Evolutionary conservation across 495 filamentous ascomycete species (phyloP).

Genomic region (Podospora sp.): DNA sequence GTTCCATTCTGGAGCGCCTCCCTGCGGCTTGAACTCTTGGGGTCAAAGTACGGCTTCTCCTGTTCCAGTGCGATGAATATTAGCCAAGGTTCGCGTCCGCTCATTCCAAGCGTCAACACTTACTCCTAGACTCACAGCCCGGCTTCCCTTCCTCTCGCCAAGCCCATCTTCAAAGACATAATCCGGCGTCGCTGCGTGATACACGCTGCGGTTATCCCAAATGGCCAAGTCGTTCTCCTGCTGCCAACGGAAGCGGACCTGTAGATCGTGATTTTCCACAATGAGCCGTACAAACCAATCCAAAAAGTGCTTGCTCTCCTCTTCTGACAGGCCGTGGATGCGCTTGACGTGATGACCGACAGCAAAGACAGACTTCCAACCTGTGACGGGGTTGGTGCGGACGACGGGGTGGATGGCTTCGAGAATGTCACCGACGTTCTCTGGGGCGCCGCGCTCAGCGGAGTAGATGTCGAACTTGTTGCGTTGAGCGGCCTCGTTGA

Average conservation of each 20-base stretch:
- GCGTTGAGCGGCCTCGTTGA: slow-evolving; percentile 58
- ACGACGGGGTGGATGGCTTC: slow-evolving; percentile 70
- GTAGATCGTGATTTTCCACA: slow-evolving; percentile 77
- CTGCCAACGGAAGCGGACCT: slow-evolving; percentile 70
- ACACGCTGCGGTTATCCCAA: slow-evolving; percentile 76
- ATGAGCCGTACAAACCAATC: slow-evolving; percentile 65
- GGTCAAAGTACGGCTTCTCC: slow-evolving; percentile 71
- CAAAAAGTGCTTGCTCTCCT: slow-evolving; percentile 65
- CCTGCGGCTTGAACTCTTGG: slow-evolving; percentile 58
- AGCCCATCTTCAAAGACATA: slow-evolving; percentile 56
- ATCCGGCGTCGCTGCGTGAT: slow-evolving; percentile 73
- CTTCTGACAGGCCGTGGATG: slow-evolving; percentile 68
- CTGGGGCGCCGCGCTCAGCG: slow-evolving; percentile 62
- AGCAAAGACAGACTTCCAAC: slow-evolving; percentile 74
- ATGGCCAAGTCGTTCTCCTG: slow-evolving; percentile 68
- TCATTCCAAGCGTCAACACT: not conserved
- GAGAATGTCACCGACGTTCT: slow-evolving; percentile 66
- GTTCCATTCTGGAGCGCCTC: slow-evolving; percentile 60
- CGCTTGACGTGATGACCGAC: slow-evolving; percentile 62
- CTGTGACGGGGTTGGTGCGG: slow-evolving; percentile 81
- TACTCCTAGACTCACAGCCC: slow-evolving; percentile 63
- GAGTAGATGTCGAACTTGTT: slow-evolving; percentile 60
- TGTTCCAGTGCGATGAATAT: not conserved
- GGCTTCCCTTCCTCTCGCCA: slow-evolving; percentile 62
- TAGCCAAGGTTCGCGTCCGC: not conserved